Evolutionary conservation across 2,329 filamentous ascomycete species (phyloP).

Genomic region (Thyridium curvatum): DNA sequence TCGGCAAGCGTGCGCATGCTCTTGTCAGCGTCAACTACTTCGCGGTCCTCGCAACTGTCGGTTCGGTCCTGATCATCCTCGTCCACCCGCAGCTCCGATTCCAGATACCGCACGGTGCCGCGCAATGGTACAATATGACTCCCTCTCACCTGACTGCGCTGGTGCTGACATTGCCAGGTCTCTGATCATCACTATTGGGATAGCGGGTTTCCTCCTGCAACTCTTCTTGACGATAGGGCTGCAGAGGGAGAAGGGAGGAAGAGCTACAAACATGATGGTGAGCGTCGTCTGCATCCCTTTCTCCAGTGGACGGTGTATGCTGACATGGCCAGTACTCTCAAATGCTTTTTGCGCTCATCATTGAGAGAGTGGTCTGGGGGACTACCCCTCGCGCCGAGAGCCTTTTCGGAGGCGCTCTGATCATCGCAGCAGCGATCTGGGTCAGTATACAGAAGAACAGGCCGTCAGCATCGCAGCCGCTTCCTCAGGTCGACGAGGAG

Average conservation of each 20-base stretch:
- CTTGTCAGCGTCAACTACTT: slow-evolving; percentile 80
- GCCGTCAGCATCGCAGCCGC: no score
- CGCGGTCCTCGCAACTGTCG: slow-evolving; percentile 43
- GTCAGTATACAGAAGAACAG: slow-evolving; percentile 37
- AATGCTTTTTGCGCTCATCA: slow-evolving; percentile 48
- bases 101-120: slow-evolving; percentile 28
- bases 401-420: slow-evolving; percentile 42
- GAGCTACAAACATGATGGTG: slow-evolving; percentile 47
- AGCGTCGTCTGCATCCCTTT: no score
- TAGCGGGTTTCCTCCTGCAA: slow-evolving; percentile 71
- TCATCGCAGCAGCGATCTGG: slow-evolving; percentile 47
- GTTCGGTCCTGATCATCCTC: slow-evolving; percentile 36
- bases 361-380: slow-evolving; percentile 47
- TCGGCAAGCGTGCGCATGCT: slow-evolving; percentile 73
- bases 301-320: no score
- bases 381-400: slow-evolving; percentile 43
- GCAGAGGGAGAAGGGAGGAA: slow-evolving; percentile 56
- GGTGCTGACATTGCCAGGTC: no score
- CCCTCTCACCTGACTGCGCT: slow-evolving; percentile 57
- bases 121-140: slow-evolving; percentile 59
- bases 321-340: slow-evolving; percentile 35
- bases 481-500: no score
- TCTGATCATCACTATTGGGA: no score
- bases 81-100: slow-evolving; percentile 40
- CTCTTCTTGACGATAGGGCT: slow-evolving; percentile 76